Evolutionary conservation across 768 basidiomycete genomes (phyloP), one percentile per base, ranked within the genome.

Genomic region (Russula griseocarnosa): DNA sequence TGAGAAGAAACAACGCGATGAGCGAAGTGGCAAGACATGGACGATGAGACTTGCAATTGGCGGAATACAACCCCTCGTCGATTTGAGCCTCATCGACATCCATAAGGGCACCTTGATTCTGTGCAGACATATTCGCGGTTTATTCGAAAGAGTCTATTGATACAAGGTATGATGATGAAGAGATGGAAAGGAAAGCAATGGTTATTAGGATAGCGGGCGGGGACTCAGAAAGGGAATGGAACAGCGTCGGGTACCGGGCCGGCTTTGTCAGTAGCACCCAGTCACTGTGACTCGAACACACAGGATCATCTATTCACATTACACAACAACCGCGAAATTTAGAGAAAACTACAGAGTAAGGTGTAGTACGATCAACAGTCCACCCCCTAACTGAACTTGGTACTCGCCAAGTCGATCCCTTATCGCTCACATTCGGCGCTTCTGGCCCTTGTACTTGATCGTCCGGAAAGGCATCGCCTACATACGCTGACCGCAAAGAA

Each of bases 11-110:
- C 69, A 59, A 69, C 54, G 54, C 57, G 52, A 69, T 72, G 22
- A 59, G 65, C 68, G 34, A 52, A 10, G 54, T 59, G 36, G 42
- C 44, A 42, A 53, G 56, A 51, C 53, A 60, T n/a, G 55, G 54
- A 49, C 44, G 55, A 58, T 47, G 46, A 57, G 58, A 76, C 92
- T 81, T 75, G 93, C 89, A 96, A 78, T 79, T 95, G 93, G 70
- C 93, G 88, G 92, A 94, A 77, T 96, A 95, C 54, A 96, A 80
- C 55, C 92, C 91, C 78, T 95, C 94, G 76, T 95, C 93, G 77
- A 95, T 94, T 62, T 88, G 83, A 38, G 87, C 81, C 75, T 92
- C 91, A 74, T 93, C 90, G 68, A 92, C 82, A 66, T 93, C 90
- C 90, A 93, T 93, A 68, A 82, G 82, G 36, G 75, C 69, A n/a